phyloP scores from a whole-genome alignment of 2,329 filamentous ascomycete genomes.

The Arthrobotrys iridis region DNA sequence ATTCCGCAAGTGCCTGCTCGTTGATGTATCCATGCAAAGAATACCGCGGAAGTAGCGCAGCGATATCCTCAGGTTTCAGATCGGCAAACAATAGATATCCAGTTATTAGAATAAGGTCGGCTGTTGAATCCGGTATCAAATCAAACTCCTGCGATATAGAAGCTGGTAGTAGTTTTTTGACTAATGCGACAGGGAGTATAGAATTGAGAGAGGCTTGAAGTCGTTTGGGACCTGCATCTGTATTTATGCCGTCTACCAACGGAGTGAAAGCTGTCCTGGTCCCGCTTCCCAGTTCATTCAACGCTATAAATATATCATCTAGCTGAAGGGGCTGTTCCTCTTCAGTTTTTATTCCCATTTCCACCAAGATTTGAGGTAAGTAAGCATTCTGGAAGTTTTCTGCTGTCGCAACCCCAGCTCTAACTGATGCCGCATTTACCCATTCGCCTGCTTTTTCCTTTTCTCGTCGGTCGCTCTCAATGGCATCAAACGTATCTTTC shows the following conservation, averaged over 20 bases:
- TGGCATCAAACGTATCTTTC: constrained; percentile 25
- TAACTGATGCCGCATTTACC: not conserved
- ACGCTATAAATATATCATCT: constrained; percentile 28
- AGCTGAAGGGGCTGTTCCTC: constrained; percentile 9
- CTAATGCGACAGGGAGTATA: not conserved
- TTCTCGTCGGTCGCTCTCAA: constrained; percentile 11
- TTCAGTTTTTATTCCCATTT: constrained; percentile 12
- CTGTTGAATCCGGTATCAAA: not conserved
- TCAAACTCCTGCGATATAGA: constrained; percentile 5
- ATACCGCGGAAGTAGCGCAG: constrained; percentile 30
- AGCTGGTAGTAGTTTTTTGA: constrained; percentile 17
- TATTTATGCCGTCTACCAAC: constrained; percentile 20
- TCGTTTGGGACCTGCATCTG: constrained; percentile 15
- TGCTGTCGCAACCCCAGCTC: not conserved
- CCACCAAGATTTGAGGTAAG: constrained; percentile 11
- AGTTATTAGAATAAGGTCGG: constrained; percentile 51
- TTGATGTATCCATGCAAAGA: constrained; percentile 15
- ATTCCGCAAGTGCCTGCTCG: constrained; percentile 51
- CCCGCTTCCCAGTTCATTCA: not conserved
- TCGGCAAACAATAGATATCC: constrained; percentile 55
- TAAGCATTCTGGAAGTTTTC: constrained; percentile 6
- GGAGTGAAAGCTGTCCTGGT: not conserved
- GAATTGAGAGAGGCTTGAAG: constrained; percentile 12
- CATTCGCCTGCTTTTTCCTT: not conserved
- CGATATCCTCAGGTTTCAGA: constrained; percentile 51